phyloP scores from a whole-genome alignment of 805 yeast species.

The Blastobotrys robertii region DNA sequence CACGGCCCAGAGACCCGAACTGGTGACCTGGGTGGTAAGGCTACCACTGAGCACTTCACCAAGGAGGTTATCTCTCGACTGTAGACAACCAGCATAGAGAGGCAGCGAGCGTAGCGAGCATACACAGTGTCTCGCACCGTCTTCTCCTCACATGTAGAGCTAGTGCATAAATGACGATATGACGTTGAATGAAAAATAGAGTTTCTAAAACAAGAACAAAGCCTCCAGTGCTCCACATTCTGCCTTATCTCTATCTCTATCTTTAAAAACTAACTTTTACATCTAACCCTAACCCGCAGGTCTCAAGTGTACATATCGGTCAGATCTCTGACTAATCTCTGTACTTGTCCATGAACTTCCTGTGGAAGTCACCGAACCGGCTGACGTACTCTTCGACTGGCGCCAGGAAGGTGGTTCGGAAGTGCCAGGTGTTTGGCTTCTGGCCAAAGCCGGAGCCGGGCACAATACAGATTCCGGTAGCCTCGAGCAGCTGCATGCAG shows the following conservation, averaged over 20 bases:
- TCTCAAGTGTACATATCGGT: background rate
- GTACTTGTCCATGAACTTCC: constrained; percentile 52
- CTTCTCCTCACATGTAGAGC: no score
- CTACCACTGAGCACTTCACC: constrained; percentile 84
- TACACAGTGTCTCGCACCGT: no score
- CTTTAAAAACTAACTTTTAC: background rate
- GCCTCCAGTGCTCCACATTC: background rate
- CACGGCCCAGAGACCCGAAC: constrained; percentile 95
- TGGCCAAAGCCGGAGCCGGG: constrained; percentile 99
- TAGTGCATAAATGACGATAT: background rate
- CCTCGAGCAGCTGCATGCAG: constrained; percentile 72
- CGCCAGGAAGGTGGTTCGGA: constrained; percentile 93
- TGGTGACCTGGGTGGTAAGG: constrained; percentile 88
- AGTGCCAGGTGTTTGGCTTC: constrained; percentile 76
- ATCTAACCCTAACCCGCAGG: background rate
- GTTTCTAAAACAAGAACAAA: no score
- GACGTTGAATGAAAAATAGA: background rate
- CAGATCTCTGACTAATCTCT: background rate
- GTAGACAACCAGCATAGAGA: constrained; percentile 26
- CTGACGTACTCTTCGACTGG: constrained; percentile 89
- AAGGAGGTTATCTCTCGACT: constrained; percentile 77
- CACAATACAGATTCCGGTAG: constrained; percentile 92
- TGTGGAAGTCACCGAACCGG: constrained; percentile 71
- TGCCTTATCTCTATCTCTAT: background rate
- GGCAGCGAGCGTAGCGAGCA: no score